Evolutionary conservation across 78 protist genomes (phyloP).

Genomic region (Dictyostelium capitatum): DNA sequence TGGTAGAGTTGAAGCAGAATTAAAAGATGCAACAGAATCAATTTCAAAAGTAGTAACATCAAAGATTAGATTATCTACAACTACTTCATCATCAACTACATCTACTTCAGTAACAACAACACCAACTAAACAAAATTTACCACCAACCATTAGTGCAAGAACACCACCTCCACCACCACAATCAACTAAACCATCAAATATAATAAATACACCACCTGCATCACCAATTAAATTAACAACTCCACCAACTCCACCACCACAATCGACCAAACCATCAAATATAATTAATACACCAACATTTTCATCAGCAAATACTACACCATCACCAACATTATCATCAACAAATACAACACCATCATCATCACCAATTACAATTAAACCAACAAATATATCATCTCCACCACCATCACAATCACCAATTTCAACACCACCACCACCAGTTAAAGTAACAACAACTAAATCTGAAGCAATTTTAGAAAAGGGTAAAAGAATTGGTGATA

Average conservation of each 20-base stretch:
- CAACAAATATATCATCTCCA: constrained; percentile 2
- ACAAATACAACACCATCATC: neutral
- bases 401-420: neutral
- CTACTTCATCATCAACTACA: neutral
- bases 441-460: neutral
- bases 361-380: constrained; percentile 7
- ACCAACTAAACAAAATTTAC: neutral
- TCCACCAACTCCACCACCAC: neutral
- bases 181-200: constrained; percentile 24
- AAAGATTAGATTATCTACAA: neutral
- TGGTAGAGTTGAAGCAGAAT: neutral
- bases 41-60: neutral
- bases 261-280: neutral
- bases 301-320: constrained; percentile 11
- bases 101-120: neutral
- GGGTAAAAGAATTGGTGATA: neutral
- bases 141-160: neutral
- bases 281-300: constrained; percentile 17
- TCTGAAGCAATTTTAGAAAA: neutral
- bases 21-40: no score
- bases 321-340: constrained; percentile 26
- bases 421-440: constrained; percentile 12
- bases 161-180: constrained; percentile 14
- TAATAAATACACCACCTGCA: neutral
- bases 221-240: neutral